phyloP scores from a whole-genome alignment of 768 basidiomycete genomes.

The Fistulinella prunicolor region DNA sequence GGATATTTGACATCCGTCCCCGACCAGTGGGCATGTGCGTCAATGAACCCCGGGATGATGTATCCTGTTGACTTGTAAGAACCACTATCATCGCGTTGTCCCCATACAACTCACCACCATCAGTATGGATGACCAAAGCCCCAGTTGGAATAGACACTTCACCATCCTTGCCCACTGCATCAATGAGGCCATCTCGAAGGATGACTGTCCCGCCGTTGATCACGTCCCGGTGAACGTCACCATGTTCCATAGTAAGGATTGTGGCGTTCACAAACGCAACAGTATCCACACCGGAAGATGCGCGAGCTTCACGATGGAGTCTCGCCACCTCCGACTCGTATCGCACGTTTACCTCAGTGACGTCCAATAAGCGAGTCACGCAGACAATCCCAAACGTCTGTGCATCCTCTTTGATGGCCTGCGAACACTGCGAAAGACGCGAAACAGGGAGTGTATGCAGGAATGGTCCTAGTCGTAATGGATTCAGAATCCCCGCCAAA shows the following conservation, averaged over 20 bases:
- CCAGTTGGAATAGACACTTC: slow-evolving; percentile 36
- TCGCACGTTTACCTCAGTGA: slow-evolving; percentile 55
- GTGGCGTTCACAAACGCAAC: slow-evolving; percentile 68
- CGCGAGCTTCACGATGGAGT: slow-evolving; percentile 50
- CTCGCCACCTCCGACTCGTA: slow-evolving; percentile 61
- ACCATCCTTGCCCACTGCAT: slow-evolving; percentile 39
- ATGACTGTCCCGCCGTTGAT: slow-evolving; percentile 52
- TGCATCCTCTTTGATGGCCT: slow-evolving; percentile 46
- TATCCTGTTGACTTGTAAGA: slow-evolving; percentile 42
- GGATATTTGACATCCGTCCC: slow-evolving; percentile 54
- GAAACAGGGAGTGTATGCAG: slow-evolving; percentile 56
- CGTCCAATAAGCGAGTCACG: slow-evolving; percentile 52
- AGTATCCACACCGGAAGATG: slow-evolving; percentile 31
- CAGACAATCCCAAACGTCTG: slow-evolving; percentile 62
- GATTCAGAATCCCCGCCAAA: background rate
- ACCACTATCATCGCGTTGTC: background rate
- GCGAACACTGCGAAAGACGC: slow-evolving; percentile 47
- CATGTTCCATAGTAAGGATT: slow-evolving; percentile 64
- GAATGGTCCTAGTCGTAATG: slow-evolving; percentile 17
- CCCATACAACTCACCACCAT: slow-evolving; percentile 48
- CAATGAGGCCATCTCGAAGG: slow-evolving; percentile 56
- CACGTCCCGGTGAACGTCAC: slow-evolving; percentile 46
- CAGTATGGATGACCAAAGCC: slow-evolving; percentile 51
- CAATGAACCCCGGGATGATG: slow-evolving; percentile 70
- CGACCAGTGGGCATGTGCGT: slow-evolving; percentile 74